Base-by-base conservation (phyloP, 306 rosid genomes). In the Dalbergia cultrata region DNA sequence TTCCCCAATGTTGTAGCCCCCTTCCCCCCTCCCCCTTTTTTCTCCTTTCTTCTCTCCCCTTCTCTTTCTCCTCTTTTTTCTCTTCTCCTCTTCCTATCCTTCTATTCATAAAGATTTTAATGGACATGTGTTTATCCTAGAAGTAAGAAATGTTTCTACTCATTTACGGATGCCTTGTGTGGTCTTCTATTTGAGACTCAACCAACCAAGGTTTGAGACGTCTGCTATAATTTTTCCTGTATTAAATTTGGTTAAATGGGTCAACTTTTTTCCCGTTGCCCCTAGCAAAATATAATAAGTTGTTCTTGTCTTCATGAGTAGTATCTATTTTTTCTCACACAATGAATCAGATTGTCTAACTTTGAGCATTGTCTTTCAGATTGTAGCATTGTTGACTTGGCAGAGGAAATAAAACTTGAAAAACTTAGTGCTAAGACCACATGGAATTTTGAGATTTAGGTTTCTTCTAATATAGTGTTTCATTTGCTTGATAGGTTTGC, bases 401-500 rank as follows among this genome's bases (percentile, higher is more conserved):
- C 91, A 0, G 98, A 88, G 83, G 99, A 93, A 76, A 52, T 21
- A 6, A 90, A 88, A 87, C 56, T 67, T 68, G 98, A 98, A 13
- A 92, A 90, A 85, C 35, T 96, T 64, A 74, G 73, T n/a, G 99
- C 97, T 2, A 98, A 96, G 85, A 88, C 90, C 52, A 75, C 93
- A 3, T 93, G 94, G 99, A 93, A 90, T 83, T 79, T 96, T 26
- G 93, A 89, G 84, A 76, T 89, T 87, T 96, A 85, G 88, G 57
- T 82, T 78, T 70, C 18, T 60, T 68, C 56, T 61, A 26, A 70
- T 57, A 52, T 34, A 39, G 7, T 31, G 31, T 52, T 66, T 62
- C 77, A 67, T 78, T 82, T 82, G 75, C 79, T 74, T 35, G 77
- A 17, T 64, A 60, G 74, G 85, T 77, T 77, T 50, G 26, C 83